Base-by-base conservation (phyloP, 2,329 filamentous ascomycete species). In the Chaetomium sp. region DNA sequence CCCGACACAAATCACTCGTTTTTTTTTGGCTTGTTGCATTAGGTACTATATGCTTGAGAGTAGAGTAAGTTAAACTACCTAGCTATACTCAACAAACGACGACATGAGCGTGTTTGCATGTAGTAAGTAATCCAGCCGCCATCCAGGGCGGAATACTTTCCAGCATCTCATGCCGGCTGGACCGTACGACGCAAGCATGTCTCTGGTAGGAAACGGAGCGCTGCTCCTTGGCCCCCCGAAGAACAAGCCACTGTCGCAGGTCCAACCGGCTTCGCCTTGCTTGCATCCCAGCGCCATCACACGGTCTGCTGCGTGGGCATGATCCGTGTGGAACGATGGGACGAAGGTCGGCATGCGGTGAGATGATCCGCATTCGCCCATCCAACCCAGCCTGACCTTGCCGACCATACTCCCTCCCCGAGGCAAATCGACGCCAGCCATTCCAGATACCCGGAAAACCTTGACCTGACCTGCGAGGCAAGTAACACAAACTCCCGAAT, bases 381-480 rank as follows among this genome's bases (percentile, higher is more conserved):
- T 50, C 57, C 57, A 35, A 49, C 25, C 54, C 25, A 51, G 42
- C 23, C 57, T 5, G n/a, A 33, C 62, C 8, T 16, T 29, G 13
- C 33, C 42, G 16, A 35, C 35, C 45, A 23, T 21, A 12, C 1
- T 2, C 29, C 31, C 16, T 13, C 31, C 25, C 29, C 31, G 31
- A 51, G 1, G 3, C n/a, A 38, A 60, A 23, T 27, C 57, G 21
- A 33, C 16, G n/a, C 47, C 29, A 60, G 50, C 27, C 29, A 16
- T 29, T 25, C 60, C 27, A 31, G 3, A 47, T 21, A 33, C 62
- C 50, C 60, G 33, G 66, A 67, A 69, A 71, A 69, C 71, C 69
- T 71, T 73, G 72, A 73, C 72, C 72, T 71, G 72, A 72, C 64
- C 70, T 73, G 62, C 71, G 70, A 67, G 66, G 57, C 53, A 62